Conservation (phyloP, 1,284 basidiomycete genomes). For the Pascua guehoae region DNA sequence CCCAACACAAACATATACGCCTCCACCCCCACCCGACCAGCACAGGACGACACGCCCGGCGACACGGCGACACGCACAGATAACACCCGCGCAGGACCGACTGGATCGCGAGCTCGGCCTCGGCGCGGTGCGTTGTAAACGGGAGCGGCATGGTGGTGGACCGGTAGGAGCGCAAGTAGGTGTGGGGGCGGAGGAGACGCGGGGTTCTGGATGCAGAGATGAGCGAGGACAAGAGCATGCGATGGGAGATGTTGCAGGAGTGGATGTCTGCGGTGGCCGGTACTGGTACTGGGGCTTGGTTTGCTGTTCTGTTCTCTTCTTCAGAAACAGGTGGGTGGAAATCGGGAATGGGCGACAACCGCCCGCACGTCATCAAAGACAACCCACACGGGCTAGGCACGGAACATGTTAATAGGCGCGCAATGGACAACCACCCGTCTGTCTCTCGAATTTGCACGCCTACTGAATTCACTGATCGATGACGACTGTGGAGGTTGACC, state of each 20-base stretch:
- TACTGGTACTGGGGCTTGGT: too few species aligned
- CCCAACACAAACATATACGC: neutral
- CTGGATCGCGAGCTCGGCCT: slow-evolving; percentile 67
- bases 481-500: too few species aligned
- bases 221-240: neutral
- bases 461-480: too few species aligned
- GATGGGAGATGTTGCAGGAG: neutral
- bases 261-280: neutral
- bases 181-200: slow-evolving; percentile 2
- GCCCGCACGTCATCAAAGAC: too few species aligned
- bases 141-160: slow-evolving; percentile 27
- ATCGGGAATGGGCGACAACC: too few species aligned
- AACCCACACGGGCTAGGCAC: too few species aligned
- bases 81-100: slow-evolving; percentile 85
- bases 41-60: too few species aligned
- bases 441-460: too few species aligned
- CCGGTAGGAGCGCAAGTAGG: neutral
- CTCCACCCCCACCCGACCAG: neutral
- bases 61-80: slow-evolving; percentile 38
- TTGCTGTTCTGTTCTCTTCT: too few species aligned
- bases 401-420: too few species aligned
- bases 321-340: too few species aligned
- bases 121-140: slow-evolving; percentile 34
- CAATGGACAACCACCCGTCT: too few species aligned
- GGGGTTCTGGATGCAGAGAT: neutral